Base-by-base conservation (phyloP, 768 basidiomycete genomes). In the Trichaptum fuscoviolaceum region DNA sequence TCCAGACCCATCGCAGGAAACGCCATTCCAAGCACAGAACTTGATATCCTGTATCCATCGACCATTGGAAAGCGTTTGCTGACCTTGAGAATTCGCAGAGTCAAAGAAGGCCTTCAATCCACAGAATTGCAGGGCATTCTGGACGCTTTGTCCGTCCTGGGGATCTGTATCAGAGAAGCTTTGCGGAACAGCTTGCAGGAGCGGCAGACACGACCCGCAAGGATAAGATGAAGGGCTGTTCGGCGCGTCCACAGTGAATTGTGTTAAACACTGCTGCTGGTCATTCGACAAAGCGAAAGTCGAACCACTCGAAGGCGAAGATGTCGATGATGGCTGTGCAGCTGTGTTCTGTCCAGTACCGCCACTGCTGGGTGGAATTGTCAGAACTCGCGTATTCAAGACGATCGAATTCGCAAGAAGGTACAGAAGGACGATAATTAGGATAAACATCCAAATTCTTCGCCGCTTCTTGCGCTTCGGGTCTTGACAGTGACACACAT, bases 1-100 rank as follows among this genome's bases (percentile, higher is more conserved):
- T 3, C 82, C 83, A 25, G 75, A 73, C 5, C 74, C 70, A 69
- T 80, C 77, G 67, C 84, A 85, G 30, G 68, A 70, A 3, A 85
- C 79, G 2, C 84, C 84, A 7, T 68, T 73, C 84, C 84, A 85
- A 0, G 77, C 72, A 68, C 83, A 84, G 67, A 81, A 82, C 62
- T 76, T 74, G 52, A 78, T 69, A 63, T 83, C 79, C 67, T 80
- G 78, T 61, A 77, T 75, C 84, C 84, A 85, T 7, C 78, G 79
- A 1, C 77, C 77, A 24, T 77, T 79, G 62, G 77, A 75, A 9
- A 85, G 75, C 0, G 71, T 73, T 0, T 75, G 69, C 70, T 82
- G 82, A 0, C 79, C 81, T 63, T 74, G 71, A 18, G 73, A 67
- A 18, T 75, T 71, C 10, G 81, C 71, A 1, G 75, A 76, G 63